Evolutionary conservation across 352 stramenopile genomes (phyloP), one percentile per base, ranked within the genome.

Genomic region (Pythium insidiosum): DNA sequence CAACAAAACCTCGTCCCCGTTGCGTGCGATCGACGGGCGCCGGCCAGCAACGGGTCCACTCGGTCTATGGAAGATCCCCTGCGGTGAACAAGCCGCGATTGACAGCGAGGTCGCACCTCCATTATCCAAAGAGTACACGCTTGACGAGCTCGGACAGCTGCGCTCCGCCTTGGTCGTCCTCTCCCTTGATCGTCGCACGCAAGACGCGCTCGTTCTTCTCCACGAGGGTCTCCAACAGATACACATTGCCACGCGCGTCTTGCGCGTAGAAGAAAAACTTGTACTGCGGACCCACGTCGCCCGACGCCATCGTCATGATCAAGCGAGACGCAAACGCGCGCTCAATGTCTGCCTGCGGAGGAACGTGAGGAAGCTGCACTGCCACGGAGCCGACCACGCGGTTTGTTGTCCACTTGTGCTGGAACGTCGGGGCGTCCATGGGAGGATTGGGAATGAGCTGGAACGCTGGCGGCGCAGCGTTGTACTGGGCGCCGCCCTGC

Each of bases 261-360:
- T 90, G 78, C 22, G 74, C 74, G 55, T 87, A 88, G 50, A 88
- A 90, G 58, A 90, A 90, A 42, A 90, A 90, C 54, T 90, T 90
- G 66, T 77, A 83, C 60, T 90, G 78, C 30, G 68, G 61, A 3
- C 78, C 78, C 13, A 90, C 75, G 48, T 90, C 78, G 10, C 78
- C 74, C 21, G 78, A 87, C 11, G 78, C 74, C 74, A 90, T 90
- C 23, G 78, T 90, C 47, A 88, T 60, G 40, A 90, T 76, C 37
- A 59, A 66, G 5, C 52, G 56, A 6, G 58, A 58, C 1, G 66
- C 63, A 43, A 90, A 87, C 45, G 64, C 68, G 34, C 68, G 61
- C 46, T 90, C 74, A 31, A 90, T 63, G 36, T 90, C 78, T 21
- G 50, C 59, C 52, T 85, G 73, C 20, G 73, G 45, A 23, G 70